A percentile compares a stretch with the other conserved stretches of the same genome.
Evolutionary conservation across 2,329 filamentous ascomycete genomes (phyloP).

Genomic region (Colletotrichum sidae): DNA sequence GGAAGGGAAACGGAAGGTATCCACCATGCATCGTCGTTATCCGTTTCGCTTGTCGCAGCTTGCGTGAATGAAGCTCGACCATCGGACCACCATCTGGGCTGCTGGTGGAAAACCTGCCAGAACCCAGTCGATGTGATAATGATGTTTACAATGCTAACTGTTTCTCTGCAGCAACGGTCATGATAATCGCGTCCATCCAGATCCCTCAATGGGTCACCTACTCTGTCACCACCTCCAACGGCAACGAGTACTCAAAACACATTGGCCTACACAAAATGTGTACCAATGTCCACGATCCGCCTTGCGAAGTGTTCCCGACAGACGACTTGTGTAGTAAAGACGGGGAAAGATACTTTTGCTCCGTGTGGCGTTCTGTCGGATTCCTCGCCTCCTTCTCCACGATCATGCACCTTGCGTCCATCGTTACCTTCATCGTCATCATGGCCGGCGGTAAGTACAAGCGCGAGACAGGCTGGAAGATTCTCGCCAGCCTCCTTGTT

Average conservation of each 20-base stretch:
- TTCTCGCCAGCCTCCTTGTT: conserved; percentile 74
- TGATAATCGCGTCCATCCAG: conserved; percentile 77
- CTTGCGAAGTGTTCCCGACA: conserved; percentile 75
- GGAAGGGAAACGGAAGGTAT: conserved; percentile 11
- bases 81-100: background rate
- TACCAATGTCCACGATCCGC: conserved; percentile 72
- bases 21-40: conserved; percentile 36
- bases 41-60: conserved; percentile 2
- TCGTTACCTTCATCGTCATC: conserved; percentile 84
- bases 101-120: background rate
- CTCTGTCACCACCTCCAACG: conserved; percentile 61
- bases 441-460: conserved; percentile 82
- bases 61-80: background rate
- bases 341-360: conserved; percentile 80
- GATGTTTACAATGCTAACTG: conserved; percentile 44
- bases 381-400: conserved; percentile 89
- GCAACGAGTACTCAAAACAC: conserved; percentile 64
- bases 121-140: background rate
- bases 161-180: conserved; percentile 68
- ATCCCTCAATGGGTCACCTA: conserved; percentile 80
- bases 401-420: conserved; percentile 81
- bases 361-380: conserved; percentile 88
- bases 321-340: conserved; percentile 74
- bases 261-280: conserved; percentile 88
- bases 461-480: conserved; percentile 84